These are phyloP conservation scores for Calonectria hongkongensis DNA, from an alignment of 2,329 filamentous ascomycete genomes.

Conservation along the genomic window DNA sequence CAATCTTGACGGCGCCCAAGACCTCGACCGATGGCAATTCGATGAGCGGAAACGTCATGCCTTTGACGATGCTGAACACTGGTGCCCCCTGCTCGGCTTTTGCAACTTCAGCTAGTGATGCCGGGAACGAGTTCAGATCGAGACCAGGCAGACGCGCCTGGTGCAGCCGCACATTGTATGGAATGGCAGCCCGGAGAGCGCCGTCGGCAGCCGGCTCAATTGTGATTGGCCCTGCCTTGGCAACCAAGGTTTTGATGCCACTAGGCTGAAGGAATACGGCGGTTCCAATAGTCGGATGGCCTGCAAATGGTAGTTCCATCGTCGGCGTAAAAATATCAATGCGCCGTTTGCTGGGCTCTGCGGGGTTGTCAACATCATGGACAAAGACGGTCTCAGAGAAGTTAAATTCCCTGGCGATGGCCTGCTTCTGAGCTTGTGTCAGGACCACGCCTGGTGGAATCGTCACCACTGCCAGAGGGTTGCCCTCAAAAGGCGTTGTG, in stretches of 20 bases:
- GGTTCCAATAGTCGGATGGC: slow-evolving; percentile 76
- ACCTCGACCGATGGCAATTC: slow-evolving; percentile 76
- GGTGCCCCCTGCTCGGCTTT: slow-evolving; percentile 64
- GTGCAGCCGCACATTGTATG: slow-evolving; percentile 80
- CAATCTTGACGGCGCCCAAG: slow-evolving; percentile 65
- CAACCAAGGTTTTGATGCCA: slow-evolving; percentile 65
- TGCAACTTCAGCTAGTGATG: slow-evolving; percentile 36
- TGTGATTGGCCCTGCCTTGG: slow-evolving; percentile 73
- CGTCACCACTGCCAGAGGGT: slow-evolving; percentile 75
- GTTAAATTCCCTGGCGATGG: slow-evolving; percentile 77
- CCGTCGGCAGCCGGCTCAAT: slow-evolving; percentile 61
- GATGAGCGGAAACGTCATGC: slow-evolving; percentile 82
- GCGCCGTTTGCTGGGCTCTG: slow-evolving; percentile 56
- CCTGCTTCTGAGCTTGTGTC: slow-evolving; percentile 71
- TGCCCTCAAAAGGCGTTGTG: slow-evolving; percentile 69
- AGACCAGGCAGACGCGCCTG: slow-evolving; percentile 58
- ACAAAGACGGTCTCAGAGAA: slow-evolving; percentile 79
- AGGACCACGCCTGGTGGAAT: slow-evolving; percentile 63
- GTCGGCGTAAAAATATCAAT: slow-evolving; percentile 75
- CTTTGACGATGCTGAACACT: slow-evolving; percentile 79
- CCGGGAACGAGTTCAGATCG: not conserved
- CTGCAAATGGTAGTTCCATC: slow-evolving; percentile 76
- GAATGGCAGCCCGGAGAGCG: slow-evolving; percentile 75
- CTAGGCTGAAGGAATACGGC: slow-evolving; percentile 67
- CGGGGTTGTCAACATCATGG: slow-evolving; percentile 64